Evolutionary conservation across 352 stramenopile species (phyloP), one percentile per base, ranked within the genome.

Genomic region (Globisporangium cystogenes): DNA sequence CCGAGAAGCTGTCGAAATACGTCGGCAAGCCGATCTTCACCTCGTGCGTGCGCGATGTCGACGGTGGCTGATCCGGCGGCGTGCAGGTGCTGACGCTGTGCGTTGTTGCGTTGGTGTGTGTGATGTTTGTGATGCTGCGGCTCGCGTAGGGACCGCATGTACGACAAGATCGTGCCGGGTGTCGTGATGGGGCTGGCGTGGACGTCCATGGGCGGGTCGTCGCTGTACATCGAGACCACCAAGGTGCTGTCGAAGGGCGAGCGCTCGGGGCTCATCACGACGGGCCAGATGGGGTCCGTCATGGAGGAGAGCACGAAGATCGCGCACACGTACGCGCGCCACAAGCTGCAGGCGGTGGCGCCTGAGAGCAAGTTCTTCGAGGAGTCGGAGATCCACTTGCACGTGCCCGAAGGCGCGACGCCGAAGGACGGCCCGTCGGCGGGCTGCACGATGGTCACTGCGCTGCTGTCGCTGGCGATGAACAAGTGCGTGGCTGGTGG

Each of bases 261-360:
- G 8, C 69, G 69, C 49, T 76, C 72, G 5, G 76, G 74, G 24
- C 54, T 95, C n/a, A 65, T 89, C 29, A 90, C 60, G 14, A 99
- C 96, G 1, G 97, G 97, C 12, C 96, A 99, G 63, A 90, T 99
- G 61, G 96, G 96, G 35, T 96, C 96, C 53, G 96, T 99, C 11
- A 99, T 99, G 97, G 93, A 98, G 64, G 97, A 99, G 67, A 98
- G 90, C 57, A 96, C 96, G 11, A 94, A 97, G 64, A 99, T 99
- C 50, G 96, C 96, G 6, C 93, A 98, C 68, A 98, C 94, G 7
- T 96, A 96, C 51, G 93, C 94, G 45, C 79, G 82, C 37, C 80
- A 83, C 64, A 89, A 87, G 62, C 63, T 93, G 52, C 72, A 91
- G 49, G 57, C 68, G 42, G 64, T 90, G 21, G 63, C 85, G 23